phyloP scores from a whole-genome alignment of 331 rosid genomes.

The Spiraea crenata region DNA sequence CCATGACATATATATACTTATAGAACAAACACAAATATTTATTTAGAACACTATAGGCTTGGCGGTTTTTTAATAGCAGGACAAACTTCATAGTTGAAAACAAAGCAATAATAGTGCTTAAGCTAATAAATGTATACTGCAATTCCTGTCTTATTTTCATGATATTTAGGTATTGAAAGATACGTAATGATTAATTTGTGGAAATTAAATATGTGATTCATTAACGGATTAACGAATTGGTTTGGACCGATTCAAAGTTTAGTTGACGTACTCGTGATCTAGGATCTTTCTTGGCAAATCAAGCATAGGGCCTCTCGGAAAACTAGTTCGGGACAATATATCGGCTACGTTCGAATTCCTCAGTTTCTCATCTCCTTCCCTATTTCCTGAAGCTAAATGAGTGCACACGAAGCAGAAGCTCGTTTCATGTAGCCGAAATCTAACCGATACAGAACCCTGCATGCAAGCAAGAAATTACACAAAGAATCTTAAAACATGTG shows the following conservation, averaged over 20 bases:
- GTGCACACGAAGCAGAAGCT: conserved; percentile 86
- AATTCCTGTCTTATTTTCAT: conserved; percentile 30
- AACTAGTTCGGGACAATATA: conserved; percentile 64
- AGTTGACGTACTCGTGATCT: conserved; percentile 66
- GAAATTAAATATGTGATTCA: background rate
- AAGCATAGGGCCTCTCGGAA: conserved; percentile 62
- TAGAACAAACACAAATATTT: too few relatives aligned
- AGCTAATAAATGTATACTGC: conserved; percentile 8
- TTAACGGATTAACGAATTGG: conserved; percentile 5
- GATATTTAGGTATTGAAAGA: conserved; percentile 22
- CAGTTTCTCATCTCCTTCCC: conserved; percentile 61
- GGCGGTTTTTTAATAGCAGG: conserved; percentile 34
- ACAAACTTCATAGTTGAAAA: conserved; percentile 46
- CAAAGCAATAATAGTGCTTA: conserved; percentile 23
- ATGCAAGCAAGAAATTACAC: conserved; percentile 7
- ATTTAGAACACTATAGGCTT: too few relatives aligned
- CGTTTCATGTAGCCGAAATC: conserved; percentile 70
- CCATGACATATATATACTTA: too few relatives aligned
- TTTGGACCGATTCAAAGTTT: conserved; percentile 33
- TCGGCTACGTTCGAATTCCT: conserved; percentile 76
- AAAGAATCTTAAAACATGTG: background rate
- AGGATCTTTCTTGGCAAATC: conserved; percentile 76
- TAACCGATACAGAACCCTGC: conserved; percentile 90
- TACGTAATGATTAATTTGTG: conserved; percentile 23
- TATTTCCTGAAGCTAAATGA: conserved; percentile 85